Evolutionary conservation across 202 grass and related monocot species (phyloP).

Genomic region (Eragrostis tef): DNA sequence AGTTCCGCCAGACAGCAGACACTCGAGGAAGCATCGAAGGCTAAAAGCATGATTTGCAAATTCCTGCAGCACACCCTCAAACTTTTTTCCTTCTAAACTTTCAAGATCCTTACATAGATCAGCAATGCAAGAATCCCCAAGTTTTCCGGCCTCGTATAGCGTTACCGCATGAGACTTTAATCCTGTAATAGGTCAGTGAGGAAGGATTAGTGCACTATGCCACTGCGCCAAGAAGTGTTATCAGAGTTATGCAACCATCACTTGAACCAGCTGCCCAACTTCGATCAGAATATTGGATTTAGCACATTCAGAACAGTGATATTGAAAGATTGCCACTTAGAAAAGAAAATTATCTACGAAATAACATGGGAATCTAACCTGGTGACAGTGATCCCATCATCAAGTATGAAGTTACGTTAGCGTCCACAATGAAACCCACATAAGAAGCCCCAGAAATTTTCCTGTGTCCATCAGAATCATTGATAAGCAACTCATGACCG

Average conservation of each 20-base stretch:
- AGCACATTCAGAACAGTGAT: neutral
- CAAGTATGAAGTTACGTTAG: slow-evolving; percentile 95
- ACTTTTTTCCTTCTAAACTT: slow-evolving; percentile 84
- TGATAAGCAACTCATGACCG: slow-evolving; percentile 48
- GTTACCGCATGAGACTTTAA: slow-evolving; percentile 89
- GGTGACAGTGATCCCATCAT: slow-evolving; percentile 99
- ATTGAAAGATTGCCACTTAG: neutral
- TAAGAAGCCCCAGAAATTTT: slow-evolving; percentile 59
- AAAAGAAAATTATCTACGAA: neutral
- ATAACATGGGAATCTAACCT: slow-evolving; percentile 51
- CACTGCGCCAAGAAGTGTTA: neutral
- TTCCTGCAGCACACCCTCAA: slow-evolving; percentile 94
- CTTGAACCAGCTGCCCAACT: neutral
- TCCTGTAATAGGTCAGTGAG: slow-evolving; percentile 52
- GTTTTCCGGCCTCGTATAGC: slow-evolving; percentile 94
- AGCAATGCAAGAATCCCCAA: slow-evolving; percentile 81
- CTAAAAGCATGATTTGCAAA: slow-evolving; percentile 97
- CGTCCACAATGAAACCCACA: slow-evolving; percentile 94
- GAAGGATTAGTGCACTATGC: slow-evolving; percentile 17
- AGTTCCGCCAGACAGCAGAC: slow-evolving; percentile 76
- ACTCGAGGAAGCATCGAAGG: slow-evolving; percentile 82
- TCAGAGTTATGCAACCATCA: slow-evolving; percentile 15
- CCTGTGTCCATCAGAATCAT: slow-evolving; percentile 61
- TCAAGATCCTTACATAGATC: slow-evolving; percentile 83
- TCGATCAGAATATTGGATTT: neutral